A percentile compares a stretch with the other conserved stretches of the same genome.
Conservation (phyloP, 176 grass and related monocot genomes). For the Metroxylon sagu region DNA sequence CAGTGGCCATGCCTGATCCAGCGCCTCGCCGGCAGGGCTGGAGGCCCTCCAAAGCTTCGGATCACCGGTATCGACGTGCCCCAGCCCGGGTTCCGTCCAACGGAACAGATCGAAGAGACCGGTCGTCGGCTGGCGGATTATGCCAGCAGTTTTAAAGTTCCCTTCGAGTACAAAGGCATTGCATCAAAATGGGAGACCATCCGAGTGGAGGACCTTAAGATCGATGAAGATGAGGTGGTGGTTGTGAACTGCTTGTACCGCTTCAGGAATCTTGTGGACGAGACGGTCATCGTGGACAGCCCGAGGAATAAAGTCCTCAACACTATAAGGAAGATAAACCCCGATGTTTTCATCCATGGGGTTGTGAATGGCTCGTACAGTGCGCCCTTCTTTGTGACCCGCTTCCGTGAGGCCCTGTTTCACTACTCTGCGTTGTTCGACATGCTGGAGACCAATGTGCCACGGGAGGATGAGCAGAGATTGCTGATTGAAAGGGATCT, state of each 20-base stretch:
- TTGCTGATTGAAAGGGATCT: constrained; percentile 73
- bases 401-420: constrained; percentile 88
- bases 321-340: constrained; percentile 89
- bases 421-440: constrained; percentile 91
- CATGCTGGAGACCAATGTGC: constrained; percentile 85
- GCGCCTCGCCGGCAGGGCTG: constrained; percentile 67
- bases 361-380: constrained; percentile 95
- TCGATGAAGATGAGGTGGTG: constrained; percentile 69
- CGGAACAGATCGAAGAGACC: constrained; percentile 86
- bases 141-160: constrained; percentile 58
- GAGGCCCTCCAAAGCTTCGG: constrained; percentile 54
- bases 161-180: constrained; percentile 83
- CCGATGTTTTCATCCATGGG: constrained; percentile 78
- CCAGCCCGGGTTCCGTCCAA: constrained; percentile 82
- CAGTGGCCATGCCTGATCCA: constrained; percentile 95
- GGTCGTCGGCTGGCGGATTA: constrained; percentile 79
- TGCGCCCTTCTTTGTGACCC: constrained; percentile 89
- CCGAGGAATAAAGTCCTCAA: constrained; percentile 88
- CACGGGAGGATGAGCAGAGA: constrained; percentile 68
- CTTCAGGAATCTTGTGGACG: constrained; percentile 89
- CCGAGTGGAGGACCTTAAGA: constrained; percentile 57
- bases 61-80: constrained; percentile 94
- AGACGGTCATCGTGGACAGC: constrained; percentile 89
- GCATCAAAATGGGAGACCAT: constrained; percentile 93
- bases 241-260: constrained; percentile 93